These are phyloP conservation scores for Cystoderma amianthinum DNA, from an alignment of 768 basidiomycete species.

Conservation along the genomic window DNA sequence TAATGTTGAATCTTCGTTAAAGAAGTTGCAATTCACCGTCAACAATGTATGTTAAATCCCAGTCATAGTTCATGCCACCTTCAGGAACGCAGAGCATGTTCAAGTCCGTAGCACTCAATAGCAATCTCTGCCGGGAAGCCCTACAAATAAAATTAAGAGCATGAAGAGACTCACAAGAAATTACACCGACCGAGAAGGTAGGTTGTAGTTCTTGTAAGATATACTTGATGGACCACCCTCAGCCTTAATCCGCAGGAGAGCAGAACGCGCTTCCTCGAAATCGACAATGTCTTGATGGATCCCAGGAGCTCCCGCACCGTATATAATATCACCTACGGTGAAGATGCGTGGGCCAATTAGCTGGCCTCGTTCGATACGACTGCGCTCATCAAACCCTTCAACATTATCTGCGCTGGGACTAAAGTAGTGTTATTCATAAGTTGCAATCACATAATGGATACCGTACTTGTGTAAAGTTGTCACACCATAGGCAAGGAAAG, in stretches of 20 bases:
- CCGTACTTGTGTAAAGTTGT: slow-evolving; percentile 74
- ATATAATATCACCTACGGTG: slow-evolving; percentile 60
- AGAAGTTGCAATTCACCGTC: slow-evolving; percentile 41
- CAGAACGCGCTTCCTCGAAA: slow-evolving; percentile 55
- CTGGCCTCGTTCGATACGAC: slow-evolving; percentile 60
- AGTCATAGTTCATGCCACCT: slow-evolving; percentile 76
- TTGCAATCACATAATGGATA: slow-evolving; percentile 1
- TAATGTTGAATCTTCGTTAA: neutral
- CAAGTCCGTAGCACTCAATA: slow-evolving; percentile 53
- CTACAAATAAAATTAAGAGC: too few relatives aligned
- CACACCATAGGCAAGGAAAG: slow-evolving; percentile 71
- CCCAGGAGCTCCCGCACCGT: slow-evolving; percentile 38
- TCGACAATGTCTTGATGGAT: slow-evolving; percentile 61
- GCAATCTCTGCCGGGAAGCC: slow-evolving; percentile 60
- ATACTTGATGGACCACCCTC: slow-evolving; percentile 67
- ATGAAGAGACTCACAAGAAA: too few relatives aligned
- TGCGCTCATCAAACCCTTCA: slow-evolving; percentile 57
- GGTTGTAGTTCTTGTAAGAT: slow-evolving; percentile 76
- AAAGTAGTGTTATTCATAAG: neutral
- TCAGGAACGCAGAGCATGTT: slow-evolving; percentile 71
- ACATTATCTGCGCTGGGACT: slow-evolving; percentile 65
- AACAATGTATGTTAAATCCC: slow-evolving; percentile 75
- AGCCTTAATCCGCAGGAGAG: slow-evolving; percentile 59
- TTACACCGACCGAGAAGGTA: slow-evolving; percentile 60
- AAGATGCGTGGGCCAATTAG: slow-evolving; percentile 69